These are phyloP conservation scores for Suillus discolor DNA, from an alignment of 768 basidiomycete species.

Conservation along the genomic window DNA sequence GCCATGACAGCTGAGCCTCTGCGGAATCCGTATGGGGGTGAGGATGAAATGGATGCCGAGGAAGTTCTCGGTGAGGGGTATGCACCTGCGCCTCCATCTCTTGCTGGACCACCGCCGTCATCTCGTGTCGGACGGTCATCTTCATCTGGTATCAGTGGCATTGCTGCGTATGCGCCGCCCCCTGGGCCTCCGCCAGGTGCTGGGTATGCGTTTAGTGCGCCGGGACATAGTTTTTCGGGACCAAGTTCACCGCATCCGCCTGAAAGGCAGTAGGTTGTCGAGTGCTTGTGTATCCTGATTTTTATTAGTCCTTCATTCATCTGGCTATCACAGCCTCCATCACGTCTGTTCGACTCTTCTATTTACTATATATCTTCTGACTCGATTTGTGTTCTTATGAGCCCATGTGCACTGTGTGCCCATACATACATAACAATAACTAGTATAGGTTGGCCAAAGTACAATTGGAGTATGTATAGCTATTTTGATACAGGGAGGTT, in stretches of 20 bases:
- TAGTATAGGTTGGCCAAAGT: background rate
- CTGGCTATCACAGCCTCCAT: background rate
- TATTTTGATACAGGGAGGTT: background rate
- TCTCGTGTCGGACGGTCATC: background rate
- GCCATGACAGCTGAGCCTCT: constrained; percentile 18
- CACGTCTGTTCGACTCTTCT: background rate
- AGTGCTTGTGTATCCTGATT: background rate
- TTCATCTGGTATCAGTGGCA: background rate
- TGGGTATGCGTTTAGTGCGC: constrained; percentile 28
- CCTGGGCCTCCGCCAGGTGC: constrained; percentile 14
- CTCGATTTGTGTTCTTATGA: constrained; percentile 2
- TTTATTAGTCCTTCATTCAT: background rate
- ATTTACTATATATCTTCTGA: background rate
- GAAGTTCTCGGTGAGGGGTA: constrained; percentile 10
- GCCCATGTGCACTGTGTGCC: background rate
- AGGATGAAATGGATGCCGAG: constrained; percentile 20
- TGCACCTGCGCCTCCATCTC: background rate
- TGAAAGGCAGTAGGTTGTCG: background rate
- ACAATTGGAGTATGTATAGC: background rate
- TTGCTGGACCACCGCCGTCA: background rate
- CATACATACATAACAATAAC: background rate
- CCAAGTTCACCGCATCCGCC: constrained; percentile 5
- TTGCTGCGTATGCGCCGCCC: background rate
- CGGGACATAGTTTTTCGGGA: constrained; percentile 26
- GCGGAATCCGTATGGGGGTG: constrained; percentile 28